Conservation (phyloP, 2,329 filamentous ascomycete genomes). For the Diaporthe citrichinensis region DNA sequence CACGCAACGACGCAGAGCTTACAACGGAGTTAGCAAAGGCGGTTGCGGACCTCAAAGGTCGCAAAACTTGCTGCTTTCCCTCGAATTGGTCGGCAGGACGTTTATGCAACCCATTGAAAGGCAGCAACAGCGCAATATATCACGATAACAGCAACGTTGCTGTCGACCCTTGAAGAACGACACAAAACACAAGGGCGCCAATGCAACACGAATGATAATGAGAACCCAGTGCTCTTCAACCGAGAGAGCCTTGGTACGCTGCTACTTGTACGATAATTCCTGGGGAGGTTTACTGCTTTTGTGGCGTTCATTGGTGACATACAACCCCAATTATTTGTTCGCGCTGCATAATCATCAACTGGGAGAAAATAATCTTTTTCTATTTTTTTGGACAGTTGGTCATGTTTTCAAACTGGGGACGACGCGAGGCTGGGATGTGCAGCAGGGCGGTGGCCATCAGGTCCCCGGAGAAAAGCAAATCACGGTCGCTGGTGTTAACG, state of each 20-base stretch:
- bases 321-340: conserved; percentile 26
- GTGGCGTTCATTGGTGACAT: conserved; percentile 32
- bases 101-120: background rate
- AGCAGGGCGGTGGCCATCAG: background rate
- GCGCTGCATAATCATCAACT: conserved; percentile 38
- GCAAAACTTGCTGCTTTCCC: background rate
- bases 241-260: conserved; percentile 14
- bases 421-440: conserved; percentile 4
- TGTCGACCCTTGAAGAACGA: background rate
- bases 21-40: background rate
- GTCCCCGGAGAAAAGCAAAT: conserved; percentile 27
- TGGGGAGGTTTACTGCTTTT: conserved; percentile 26
- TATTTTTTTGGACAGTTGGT: conserved; percentile 10
- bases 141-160: background rate
- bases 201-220: conserved; percentile 36
- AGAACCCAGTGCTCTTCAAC: background rate
- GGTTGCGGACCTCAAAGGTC: background rate
- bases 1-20: background rate
- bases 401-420: background rate
- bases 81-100: background rate
- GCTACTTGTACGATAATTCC: conserved; percentile 35
- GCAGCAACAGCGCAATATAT: background rate
- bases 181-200: conserved; percentile 17
- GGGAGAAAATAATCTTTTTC: conserved; percentile 30
- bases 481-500: conserved; percentile 21